Percentiles rank a stretch among this genome's conserved stretches.
Evolutionary conservation across 768 basidiomycete species (phyloP).

Genomic region (Pulveroboletus frians): DNA sequence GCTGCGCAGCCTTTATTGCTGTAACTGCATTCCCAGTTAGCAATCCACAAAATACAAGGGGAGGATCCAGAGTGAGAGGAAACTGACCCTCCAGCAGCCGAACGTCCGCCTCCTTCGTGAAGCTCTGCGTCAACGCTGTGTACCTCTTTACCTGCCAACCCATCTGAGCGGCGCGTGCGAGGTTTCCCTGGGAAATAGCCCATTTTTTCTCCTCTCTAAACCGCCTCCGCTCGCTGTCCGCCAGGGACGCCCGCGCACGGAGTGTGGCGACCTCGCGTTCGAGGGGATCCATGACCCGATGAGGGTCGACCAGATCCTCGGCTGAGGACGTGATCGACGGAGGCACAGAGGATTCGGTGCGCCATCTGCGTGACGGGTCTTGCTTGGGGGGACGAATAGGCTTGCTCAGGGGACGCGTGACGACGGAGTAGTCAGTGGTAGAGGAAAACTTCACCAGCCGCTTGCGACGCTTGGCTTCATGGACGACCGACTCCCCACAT

Average conservation of each 20-base stretch:
- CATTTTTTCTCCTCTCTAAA: conserved; percentile 86
- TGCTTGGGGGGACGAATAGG: conserved; percentile 26
- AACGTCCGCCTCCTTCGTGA: conserved; percentile 70
- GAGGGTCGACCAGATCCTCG: conserved; percentile 59
- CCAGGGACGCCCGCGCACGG: conserved; percentile 70
- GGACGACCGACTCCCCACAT: conserved; percentile 6
- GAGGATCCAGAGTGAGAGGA: neutral
- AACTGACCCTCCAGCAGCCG: conserved; percentile 58
- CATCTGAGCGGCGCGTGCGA: conserved; percentile 70
- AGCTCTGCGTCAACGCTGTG: conserved; percentile 74
- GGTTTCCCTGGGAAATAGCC: conserved; percentile 76
- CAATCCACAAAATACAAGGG: neutral
- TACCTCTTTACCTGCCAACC: conserved; percentile 82
- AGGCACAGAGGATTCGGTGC: conserved; percentile 30
- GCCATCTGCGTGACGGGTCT: conserved; percentile 29
- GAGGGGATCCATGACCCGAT: conserved; percentile 52
- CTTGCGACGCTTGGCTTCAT: conserved; percentile 29
- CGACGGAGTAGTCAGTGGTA: conserved; percentile 29
- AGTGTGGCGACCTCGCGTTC: conserved; percentile 74
- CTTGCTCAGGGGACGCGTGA: conserved; percentile 10
- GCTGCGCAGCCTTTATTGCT: conserved; percentile 22
- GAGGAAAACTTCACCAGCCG: conserved; percentile 45
- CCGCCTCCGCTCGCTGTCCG: conserved; percentile 76
- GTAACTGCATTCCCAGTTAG: conserved; percentile 20
- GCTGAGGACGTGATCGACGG: conserved; percentile 66